Evolutionary conservation across 345 rosid genomes (phyloP), one percentile per base, ranked within the genome.

Genomic region (Eucalyptus virginea): DNA sequence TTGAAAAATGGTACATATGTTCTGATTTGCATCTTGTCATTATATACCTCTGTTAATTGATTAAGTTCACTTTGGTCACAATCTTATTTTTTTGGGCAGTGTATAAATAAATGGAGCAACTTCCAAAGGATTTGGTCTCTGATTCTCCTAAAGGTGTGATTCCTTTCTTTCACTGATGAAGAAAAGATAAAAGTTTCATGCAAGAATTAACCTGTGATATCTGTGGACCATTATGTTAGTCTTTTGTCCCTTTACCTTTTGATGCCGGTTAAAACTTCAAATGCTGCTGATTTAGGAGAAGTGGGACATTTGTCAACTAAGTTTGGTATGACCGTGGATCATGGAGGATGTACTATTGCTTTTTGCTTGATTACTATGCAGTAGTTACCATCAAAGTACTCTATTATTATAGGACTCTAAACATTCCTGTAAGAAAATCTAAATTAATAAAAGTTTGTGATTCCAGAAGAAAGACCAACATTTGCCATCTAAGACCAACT

Each of bases 71-170:
- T 40, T 40, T 3, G 13, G 16, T 77, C 47, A 77, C 47, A 37
- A 77, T 77, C 83, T 37, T 19, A 18, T 72, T 21, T 32, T 50
- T n/a, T 45, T 28, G n/a, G 58, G 89, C 90, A 90, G 93, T 91
- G 47, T 24, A 89, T 81, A 65, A 89, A 89, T 90, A 89, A 88
- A 95, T 97, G 98, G 99, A 94, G 91, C 90, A 89, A 72, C 87
- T 89, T 48, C 87, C 86, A 32, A 91, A 91, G 87, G 93, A 92
- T 90, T 37, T 90, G 77, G 45, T 72, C 26, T 88, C 93, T 5
- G 88, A 90, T 86, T 90, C 67, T 52, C 81, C 90, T 89, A 90
- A 90, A 91, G 95, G 94, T 95, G 42, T 86, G 77, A 30, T 86
- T 54, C 16, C 62, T 52, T 52, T 32, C 54, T 52, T 50, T 54